Evolutionary conservation across 1,139 yeast genomes (phyloP).

Genomic region (Suhomyces chickasaworum): DNA sequence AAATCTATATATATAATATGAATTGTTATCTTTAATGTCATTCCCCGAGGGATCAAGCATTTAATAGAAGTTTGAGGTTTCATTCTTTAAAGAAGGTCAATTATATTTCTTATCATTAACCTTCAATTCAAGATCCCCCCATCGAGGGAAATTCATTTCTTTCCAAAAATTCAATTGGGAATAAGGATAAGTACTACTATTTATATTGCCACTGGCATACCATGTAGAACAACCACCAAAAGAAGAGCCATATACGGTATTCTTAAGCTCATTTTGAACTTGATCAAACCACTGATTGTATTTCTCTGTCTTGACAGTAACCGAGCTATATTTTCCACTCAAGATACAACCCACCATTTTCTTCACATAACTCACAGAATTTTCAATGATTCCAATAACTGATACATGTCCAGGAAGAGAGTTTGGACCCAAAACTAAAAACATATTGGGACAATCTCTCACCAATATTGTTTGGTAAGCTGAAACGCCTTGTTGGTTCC

Average conservation of each 20-base stretch:
- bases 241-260: conserved; percentile 40
- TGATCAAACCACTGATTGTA: conserved; percentile 40
- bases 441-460: conserved; percentile 40
- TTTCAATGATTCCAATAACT: conserved; percentile 45
- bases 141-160: conserved; percentile 31
- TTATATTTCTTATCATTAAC: conserved; percentile 6
- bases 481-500: conserved; percentile 35
- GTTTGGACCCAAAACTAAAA: conserved; percentile 45
- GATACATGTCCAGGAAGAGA: conserved; percentile 49
- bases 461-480: conserved; percentile 42
- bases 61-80: too few species aligned
- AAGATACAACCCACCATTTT: conserved; percentile 33
- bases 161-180: conserved; percentile 41
- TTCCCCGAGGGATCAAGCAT: too few species aligned
- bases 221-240: conserved; percentile 50
- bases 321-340: conserved; percentile 31
- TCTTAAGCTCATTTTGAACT: conserved; percentile 30
- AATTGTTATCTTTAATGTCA: too few species aligned
- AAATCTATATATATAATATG: too few species aligned
- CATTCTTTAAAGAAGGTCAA: too few species aligned
- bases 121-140: conserved; percentile 28
- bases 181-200: conserved; percentile 42
- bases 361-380: conserved; percentile 30
- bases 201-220: conserved; percentile 36
- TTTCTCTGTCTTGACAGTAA: conserved; percentile 36